Percentiles rank a stretch among this genome's conserved stretches.
Conservation (phyloP, 2,329 filamentous ascomycete species). For the Talaromyces marneffei region DNA sequence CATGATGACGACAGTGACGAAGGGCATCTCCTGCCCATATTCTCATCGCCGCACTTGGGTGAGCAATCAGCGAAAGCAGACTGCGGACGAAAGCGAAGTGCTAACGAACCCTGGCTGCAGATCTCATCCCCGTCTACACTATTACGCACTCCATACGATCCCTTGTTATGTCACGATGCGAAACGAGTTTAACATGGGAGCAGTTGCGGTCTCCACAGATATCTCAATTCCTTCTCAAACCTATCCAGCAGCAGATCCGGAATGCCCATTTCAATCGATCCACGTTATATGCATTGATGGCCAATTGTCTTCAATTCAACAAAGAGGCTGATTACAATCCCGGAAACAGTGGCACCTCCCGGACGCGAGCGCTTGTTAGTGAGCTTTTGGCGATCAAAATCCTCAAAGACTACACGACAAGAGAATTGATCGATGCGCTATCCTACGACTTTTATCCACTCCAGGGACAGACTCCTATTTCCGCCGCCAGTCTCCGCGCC, state of each 20-base stretch:
- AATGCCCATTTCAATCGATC: slow-evolving; percentile 77
- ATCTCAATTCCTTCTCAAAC: slow-evolving; percentile 91
- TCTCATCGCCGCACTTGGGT: slow-evolving; percentile 74
- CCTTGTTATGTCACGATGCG: slow-evolving; percentile 75
- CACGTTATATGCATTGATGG: slow-evolving; percentile 83
- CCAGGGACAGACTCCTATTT: slow-evolving; percentile 62
- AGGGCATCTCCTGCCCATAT: slow-evolving; percentile 64
- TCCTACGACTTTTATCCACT: slow-evolving; percentile 94
- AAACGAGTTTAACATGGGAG: slow-evolving; percentile 91
- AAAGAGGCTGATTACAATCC: slow-evolving; percentile 80
- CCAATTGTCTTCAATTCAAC: slow-evolving; percentile 86
- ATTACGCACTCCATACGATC: slow-evolving; percentile 85
- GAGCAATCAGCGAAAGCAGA: slow-evolving; percentile 18
- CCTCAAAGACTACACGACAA: slow-evolving; percentile 79
- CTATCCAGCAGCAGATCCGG: slow-evolving; percentile 84
- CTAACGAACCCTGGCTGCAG: slow-evolving; percentile 40
- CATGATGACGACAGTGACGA: slow-evolving; percentile 41
- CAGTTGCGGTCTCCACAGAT: slow-evolving; percentile 93
- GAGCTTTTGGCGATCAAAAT: slow-evolving; percentile 86
- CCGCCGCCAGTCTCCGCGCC: slow-evolving; percentile 30
- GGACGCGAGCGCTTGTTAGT: slow-evolving; percentile 79
- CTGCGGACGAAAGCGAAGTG: too few relatives aligned
- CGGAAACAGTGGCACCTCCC: slow-evolving; percentile 76
- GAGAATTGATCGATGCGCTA: slow-evolving; percentile 87
- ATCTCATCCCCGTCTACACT: slow-evolving; percentile 80